phyloP scores from a whole-genome alignment of 139 green algal species.

The Zygnema cylindricum region DNA sequence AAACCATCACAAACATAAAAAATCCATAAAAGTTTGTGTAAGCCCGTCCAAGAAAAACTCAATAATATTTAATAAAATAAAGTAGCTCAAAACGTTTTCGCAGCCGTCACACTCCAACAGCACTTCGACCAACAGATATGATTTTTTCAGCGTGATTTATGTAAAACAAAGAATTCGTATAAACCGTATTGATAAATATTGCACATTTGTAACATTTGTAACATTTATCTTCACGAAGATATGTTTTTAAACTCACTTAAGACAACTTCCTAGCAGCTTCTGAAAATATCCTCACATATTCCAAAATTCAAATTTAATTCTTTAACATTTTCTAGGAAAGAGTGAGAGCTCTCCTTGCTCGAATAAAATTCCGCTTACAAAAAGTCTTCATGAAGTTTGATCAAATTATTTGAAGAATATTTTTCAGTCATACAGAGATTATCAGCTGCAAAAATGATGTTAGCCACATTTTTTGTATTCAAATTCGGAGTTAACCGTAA shows the following conservation, averaged over 20 bases:
- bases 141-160: too few relatives aligned
- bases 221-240: too few relatives aligned
- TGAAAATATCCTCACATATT: background rate
- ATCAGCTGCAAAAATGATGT: background rate
- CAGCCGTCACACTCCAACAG: too few relatives aligned
- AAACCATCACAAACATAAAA: too few relatives aligned
- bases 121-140: too few relatives aligned
- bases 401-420: background rate
- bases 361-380: background rate
- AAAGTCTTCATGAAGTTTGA: background rate
- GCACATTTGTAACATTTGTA: too few relatives aligned
- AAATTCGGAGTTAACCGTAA: background rate
- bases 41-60: too few relatives aligned
- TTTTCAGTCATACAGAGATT: background rate
- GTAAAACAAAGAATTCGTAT: too few relatives aligned
- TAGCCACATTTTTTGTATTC: background rate
- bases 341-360: background rate
- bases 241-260: background rate
- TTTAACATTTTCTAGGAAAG: background rate
- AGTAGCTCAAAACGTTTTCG: too few relatives aligned
- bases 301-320: background rate
- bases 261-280: background rate
- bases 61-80: too few relatives aligned
- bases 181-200: too few relatives aligned
- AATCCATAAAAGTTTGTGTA: too few relatives aligned